Conservation (phyloP, 73 alveolate genomes). For the Symbiodinium natans region DNA sequence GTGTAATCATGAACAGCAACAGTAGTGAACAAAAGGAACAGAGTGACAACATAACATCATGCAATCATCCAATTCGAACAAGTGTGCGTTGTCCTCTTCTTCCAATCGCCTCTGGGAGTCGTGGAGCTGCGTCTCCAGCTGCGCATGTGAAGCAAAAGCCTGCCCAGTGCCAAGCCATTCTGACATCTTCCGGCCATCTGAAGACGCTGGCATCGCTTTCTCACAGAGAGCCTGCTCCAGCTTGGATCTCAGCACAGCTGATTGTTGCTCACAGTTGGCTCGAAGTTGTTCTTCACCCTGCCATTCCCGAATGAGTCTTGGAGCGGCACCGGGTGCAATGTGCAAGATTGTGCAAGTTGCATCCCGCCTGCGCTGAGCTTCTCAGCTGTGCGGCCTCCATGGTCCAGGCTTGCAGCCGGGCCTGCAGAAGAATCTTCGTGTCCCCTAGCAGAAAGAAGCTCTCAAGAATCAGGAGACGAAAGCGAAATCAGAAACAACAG, state of each 20-base stretch:
- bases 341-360: no score
- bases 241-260: not conserved
- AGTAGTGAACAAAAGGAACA: no score
- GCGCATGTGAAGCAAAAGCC: not conserved
- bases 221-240: not conserved
- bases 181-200: no score
- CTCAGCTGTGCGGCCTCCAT: conserved; percentile 36
- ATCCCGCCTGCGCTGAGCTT: conserved; percentile 18
- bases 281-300: not conserved
- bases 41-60: no score
- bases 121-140: conserved; percentile 5
- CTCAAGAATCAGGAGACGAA: not conserved
- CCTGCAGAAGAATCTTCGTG: not conserved
- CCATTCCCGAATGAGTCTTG: not conserved
- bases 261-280: not conserved
- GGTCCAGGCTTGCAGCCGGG: conserved; percentile 48
- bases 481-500: not conserved
- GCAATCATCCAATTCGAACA: no score
- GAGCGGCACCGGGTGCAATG: no score
- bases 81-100: not conserved
- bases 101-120: not conserved
- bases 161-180: not conserved
- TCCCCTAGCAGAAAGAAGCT: no score
- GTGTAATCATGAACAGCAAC: not conserved
- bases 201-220: no score